These are phyloP conservation scores for Umbellularia californica DNA, from an alignment of 164 flowering plant genomes.

Conservation along the genomic window DNA sequence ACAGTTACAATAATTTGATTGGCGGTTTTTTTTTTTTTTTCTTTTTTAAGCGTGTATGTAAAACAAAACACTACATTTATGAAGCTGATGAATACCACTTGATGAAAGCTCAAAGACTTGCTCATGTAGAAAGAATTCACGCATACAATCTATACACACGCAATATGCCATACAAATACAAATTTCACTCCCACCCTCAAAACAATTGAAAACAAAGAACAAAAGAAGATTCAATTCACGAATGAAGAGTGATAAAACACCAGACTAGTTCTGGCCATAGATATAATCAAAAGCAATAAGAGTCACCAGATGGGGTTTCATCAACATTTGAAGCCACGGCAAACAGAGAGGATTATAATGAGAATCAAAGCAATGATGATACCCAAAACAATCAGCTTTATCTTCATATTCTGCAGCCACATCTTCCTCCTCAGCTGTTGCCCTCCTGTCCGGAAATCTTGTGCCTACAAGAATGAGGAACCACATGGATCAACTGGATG, in stretches of 20 bases:
- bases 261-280: not conserved
- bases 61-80: no score
- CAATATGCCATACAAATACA: constrained; percentile 5
- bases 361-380: constrained; percentile 71
- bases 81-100: not conserved
- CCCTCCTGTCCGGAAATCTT: constrained; percentile 74
- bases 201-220: not conserved
- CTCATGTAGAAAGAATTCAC: not conserved
- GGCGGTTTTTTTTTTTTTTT: no score
- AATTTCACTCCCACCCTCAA: constrained; percentile 2
- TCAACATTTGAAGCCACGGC: constrained; percentile 60
- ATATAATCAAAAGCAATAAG: not conserved
- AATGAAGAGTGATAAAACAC: not conserved
- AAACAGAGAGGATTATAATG: constrained; percentile 65
- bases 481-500: not conserved
- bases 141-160: constrained; percentile 10
- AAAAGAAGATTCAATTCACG: constrained; percentile 8
- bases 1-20: no score
- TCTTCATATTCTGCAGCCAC: constrained; percentile 95
- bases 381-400: constrained; percentile 73
- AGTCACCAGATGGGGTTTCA: not conserved
- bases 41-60: no score
- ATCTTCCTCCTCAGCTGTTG: constrained; percentile 77
- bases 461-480: constrained; percentile 47
- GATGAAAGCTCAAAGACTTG: not conserved